Conservation (phyloP, 2,329 filamentous ascomycete genomes). For the Akanthomyces dipterigenus region DNA sequence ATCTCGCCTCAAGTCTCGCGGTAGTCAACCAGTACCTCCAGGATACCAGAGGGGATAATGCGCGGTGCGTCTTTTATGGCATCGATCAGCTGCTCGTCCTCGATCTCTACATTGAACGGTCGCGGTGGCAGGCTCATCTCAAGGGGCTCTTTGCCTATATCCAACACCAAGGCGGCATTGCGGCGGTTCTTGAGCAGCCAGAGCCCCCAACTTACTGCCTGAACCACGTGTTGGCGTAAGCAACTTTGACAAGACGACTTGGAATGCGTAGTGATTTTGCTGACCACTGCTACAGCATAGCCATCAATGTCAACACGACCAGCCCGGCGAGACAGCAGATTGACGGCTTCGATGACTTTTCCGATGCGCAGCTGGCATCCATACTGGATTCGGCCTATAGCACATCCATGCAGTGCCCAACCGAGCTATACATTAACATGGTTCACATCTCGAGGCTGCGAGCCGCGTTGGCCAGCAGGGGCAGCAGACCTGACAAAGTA, state of each 20-base stretch:
- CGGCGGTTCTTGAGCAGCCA: not conserved
- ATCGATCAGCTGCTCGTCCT: constrained; percentile 2
- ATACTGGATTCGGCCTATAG: not conserved
- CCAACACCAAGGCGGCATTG: not conserved
- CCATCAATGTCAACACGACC: not conserved
- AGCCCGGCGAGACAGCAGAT: not conserved
- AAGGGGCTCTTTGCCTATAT: not conserved
- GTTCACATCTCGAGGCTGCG: not conserved
- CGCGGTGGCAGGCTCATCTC: not conserved
- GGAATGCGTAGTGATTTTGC: too few relatives aligned
- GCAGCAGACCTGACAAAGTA: not conserved
- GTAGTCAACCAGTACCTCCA: not conserved
- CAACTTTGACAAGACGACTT: too few relatives aligned
- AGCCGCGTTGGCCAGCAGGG: not conserved
- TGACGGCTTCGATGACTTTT: not conserved
- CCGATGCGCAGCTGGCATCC: not conserved
- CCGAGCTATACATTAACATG: not conserved
- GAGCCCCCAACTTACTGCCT: not conserved
- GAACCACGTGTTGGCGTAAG: not conserved
- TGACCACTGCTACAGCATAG: not conserved
- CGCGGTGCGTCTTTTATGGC: not conserved
- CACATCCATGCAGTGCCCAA: not conserved
- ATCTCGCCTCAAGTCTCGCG: not conserved
- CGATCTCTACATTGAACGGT: not conserved
- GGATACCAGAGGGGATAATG: not conserved